Conservation (phyloP, 768 basidiomycete species). For the Bullera alba region DNA sequence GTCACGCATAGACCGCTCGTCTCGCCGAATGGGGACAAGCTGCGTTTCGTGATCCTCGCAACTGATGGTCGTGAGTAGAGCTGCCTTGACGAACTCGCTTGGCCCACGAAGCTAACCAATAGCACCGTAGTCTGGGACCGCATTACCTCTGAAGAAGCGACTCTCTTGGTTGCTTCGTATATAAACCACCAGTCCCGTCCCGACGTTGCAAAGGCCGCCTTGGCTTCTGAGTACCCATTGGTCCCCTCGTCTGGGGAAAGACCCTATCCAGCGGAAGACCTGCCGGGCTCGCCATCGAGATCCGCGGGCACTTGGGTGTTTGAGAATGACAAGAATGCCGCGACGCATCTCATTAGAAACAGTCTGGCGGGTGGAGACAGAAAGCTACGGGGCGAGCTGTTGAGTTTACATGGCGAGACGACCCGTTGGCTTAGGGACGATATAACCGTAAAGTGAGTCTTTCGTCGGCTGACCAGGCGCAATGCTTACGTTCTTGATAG, state of each 20-base stretch:
- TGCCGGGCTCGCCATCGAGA: constrained; percentile 16
- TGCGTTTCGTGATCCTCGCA: constrained; percentile 43
- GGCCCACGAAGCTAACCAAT: neutral
- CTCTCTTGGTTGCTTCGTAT: constrained; percentile 37
- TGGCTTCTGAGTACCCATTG: constrained; percentile 24
- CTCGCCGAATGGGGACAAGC: constrained; percentile 24
- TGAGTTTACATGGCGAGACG: constrained; percentile 34
- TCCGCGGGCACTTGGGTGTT: constrained; percentile 31
- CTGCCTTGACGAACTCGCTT: neutral
- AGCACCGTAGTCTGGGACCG: constrained; percentile 40
- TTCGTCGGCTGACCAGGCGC: neutral
- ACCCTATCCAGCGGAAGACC: constrained; percentile 28
- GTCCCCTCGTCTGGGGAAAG: constrained; percentile 7
- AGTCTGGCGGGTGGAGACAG: constrained; percentile 32
- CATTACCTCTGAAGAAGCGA: constrained; percentile 43
- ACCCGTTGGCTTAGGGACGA: constrained; percentile 43
- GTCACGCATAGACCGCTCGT: constrained; percentile 37
- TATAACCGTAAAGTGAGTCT: constrained; percentile 42
- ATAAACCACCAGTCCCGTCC: constrained; percentile 24
- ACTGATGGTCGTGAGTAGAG: constrained; percentile 42
- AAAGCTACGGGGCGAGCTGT: constrained; percentile 27
- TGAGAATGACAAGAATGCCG: constrained; percentile 40
- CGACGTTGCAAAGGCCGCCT: constrained; percentile 29
- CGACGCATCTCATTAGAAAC: constrained; percentile 45
- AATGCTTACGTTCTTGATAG: neutral